phyloP scores from a whole-genome alignment of 768 basidiomycete genomes.

The Mycena floridula region DNA sequence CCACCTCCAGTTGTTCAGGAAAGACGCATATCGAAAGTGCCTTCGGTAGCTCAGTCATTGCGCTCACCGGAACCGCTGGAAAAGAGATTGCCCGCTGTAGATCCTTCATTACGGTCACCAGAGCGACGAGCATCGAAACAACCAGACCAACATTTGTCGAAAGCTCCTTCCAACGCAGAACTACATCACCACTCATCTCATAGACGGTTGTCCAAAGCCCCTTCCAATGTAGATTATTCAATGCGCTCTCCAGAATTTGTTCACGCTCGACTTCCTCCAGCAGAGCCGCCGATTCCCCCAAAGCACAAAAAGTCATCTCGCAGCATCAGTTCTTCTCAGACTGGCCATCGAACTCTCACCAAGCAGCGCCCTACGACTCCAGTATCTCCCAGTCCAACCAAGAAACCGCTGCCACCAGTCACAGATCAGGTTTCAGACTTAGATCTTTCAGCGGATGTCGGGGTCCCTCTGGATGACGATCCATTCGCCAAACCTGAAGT shows the following conservation, averaged over 20 bases:
- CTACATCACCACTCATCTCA: background rate
- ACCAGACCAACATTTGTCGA: background rate
- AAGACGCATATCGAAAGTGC: no score
- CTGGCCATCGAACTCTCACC: slow-evolving; percentile 15
- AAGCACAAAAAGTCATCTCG: background rate
- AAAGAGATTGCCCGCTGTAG: background rate
- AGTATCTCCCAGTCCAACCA: slow-evolving; percentile 3
- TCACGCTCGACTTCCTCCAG: background rate
- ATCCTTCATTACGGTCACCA: background rate
- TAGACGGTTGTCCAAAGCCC: background rate
- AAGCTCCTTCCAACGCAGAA: background rate
- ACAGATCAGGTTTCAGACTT: background rate
- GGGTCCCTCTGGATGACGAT: slow-evolving; percentile 40
- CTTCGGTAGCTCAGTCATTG: no score
- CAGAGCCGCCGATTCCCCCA: background rate
- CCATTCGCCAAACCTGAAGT: slow-evolving; percentile 54
- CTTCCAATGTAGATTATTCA: background rate
- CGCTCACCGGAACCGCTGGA: background rate
- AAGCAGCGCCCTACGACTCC: slow-evolving; percentile 26
- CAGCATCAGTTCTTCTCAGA: background rate
- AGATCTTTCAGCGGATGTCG: slow-evolving; percentile 14
- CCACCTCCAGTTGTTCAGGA: no score
- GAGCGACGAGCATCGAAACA: background rate
- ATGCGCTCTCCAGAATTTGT: background rate
- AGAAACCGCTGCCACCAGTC: slow-evolving; percentile 8